Evolutionary conservation across 176 grass and related monocot species (phyloP), one percentile per base, ranked within the genome.

Genomic region (Echinochloa phyllopogon): DNA sequence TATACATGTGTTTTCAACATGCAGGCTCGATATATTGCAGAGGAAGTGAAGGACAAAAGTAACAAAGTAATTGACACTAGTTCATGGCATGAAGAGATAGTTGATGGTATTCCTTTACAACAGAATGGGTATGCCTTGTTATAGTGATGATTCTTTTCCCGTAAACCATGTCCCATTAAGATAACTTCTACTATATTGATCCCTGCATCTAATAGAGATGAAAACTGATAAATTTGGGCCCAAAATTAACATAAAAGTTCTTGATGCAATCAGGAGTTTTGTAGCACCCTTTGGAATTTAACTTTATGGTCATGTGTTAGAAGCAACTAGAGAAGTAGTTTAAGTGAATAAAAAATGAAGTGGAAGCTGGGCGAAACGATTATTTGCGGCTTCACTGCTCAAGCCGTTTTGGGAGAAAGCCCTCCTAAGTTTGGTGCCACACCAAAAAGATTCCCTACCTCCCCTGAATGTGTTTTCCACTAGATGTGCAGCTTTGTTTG

Each of bases 1-100:
- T 72, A 69, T 83, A 69, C 13, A 79, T 88, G 50, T 80, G 53
- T 81, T 41, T 84, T 29, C 45, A 55, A 81, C 13, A 60, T 84
- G 43, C 80, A 97, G 94, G 85, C 87, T 59, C 82, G 67, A 72
- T 97, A 97, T 73, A 76, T 97, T 51, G 72, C 82, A 53, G 94
- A 97, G 24, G 94, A 97, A 90, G 91, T 85, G 71, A 90, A 85
- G 70, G 94, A 97, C 80, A 97, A 97, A 73, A 90, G 85, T 84
- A 77, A 88, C 69, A 86, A 88, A 82, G 75, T 88, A 50, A 92
- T 97, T 2, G 50, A 97, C 72, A 80, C 45, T 16, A 76, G 51
- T 73, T 88, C 27, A 7, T 92, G 91, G 94, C 84, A 44, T 11
- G 51, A 86, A 88, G 85, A 92, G 53, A 45, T 1, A 49, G 59